Evolutionary conservation across 108 stramenopile genomes (phyloP).

Genomic region (Poteriospumella lacustris): DNA sequence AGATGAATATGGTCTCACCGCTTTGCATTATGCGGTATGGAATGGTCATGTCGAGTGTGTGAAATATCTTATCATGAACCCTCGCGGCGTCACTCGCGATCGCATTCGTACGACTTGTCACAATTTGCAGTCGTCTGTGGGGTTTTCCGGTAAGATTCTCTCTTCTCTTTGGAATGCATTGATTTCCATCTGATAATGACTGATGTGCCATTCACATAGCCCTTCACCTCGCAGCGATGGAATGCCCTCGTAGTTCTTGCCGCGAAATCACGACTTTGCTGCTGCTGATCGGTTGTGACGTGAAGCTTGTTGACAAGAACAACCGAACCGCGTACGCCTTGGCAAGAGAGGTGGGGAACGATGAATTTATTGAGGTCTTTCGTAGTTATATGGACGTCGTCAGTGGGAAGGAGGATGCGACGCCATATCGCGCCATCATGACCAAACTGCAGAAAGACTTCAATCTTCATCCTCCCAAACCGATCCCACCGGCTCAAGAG

Average conservation of each 20-base stretch:
- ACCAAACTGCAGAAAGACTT: slow-evolving; percentile 1
- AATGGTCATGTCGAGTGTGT: slow-evolving; percentile 40
- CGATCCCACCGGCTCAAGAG: too few species aligned
- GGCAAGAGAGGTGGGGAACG: background rate
- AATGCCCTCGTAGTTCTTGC: background rate
- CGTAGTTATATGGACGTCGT: background rate
- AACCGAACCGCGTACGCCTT: background rate
- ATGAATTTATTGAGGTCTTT: slow-evolving; percentile 5
- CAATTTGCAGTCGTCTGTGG: background rate
- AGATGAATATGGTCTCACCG: slow-evolving; percentile 24
- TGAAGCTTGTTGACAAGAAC: background rate
- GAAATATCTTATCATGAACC: slow-evolving; percentile 28
- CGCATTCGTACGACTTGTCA: background rate
- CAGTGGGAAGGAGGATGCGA: background rate
- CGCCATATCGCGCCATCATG: too few species aligned
- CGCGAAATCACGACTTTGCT: slow-evolving; percentile 3
- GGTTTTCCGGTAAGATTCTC: slow-evolving; percentile 2
- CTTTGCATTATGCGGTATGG: slow-evolving; percentile 39
- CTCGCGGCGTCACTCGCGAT: background rate
- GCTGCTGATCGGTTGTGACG: background rate
- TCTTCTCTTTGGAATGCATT: background rate
- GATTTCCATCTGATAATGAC: background rate
- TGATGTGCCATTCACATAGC: background rate
- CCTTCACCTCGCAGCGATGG: slow-evolving; percentile 21
- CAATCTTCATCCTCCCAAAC: too few species aligned